Base-by-base conservation (phyloP, 2,329 filamentous ascomycete genomes). In the Chaetomiaceae sp. region DNA sequence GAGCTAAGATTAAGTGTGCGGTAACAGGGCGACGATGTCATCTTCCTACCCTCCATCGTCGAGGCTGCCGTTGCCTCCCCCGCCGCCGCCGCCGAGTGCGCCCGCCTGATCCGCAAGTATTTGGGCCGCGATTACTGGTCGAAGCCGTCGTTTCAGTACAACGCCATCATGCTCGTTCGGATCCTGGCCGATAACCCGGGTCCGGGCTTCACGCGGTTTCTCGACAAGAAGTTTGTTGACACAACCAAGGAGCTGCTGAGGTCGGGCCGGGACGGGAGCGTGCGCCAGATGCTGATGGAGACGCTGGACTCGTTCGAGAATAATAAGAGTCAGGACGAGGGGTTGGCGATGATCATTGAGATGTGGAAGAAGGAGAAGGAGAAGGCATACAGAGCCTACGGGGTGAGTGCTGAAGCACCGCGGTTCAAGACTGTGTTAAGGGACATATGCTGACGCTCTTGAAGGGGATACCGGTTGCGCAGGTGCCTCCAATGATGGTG, bases 141-240 rank as follows among this genome's bases (percentile, higher is more conserved):
- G 23, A 75, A 75, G 42, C 76, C 89, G 9, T 84, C 88, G 63
- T 84, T 85, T 62, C 92, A 97, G 71, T 97, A 96, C 78, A 96
- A 97, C 73, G 87, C 90, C 59, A 84, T 97, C 65, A 97, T 97
- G 94, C 81, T 99, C 52, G 78, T 95, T 62, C 87, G 92, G 57
- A 99, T 99, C 65, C 76, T 99, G 60, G 80, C 85, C 62, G 91
- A 97, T 69, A 96, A 99, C 68, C 94, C 94, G 0, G 92, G 92
- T 27, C 79, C 81, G 49, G 90, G 84, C 1, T 99, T 99, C 66
- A 96, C 92, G n/a, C 82, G 88, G 61, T 91, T 95, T 68, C 71
- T 97, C 38, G 91, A 96, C 70, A 79, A 85, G 65, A 89, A 89
- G 64, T 97, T 96, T 66, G 82, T 88, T 49, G 79, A 86, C 38